These are phyloP conservation scores for Ophiocordyceps camponoti-floridani DNA, from an alignment of 2,329 filamentous ascomycete genomes.

Conservation along the genomic window DNA sequence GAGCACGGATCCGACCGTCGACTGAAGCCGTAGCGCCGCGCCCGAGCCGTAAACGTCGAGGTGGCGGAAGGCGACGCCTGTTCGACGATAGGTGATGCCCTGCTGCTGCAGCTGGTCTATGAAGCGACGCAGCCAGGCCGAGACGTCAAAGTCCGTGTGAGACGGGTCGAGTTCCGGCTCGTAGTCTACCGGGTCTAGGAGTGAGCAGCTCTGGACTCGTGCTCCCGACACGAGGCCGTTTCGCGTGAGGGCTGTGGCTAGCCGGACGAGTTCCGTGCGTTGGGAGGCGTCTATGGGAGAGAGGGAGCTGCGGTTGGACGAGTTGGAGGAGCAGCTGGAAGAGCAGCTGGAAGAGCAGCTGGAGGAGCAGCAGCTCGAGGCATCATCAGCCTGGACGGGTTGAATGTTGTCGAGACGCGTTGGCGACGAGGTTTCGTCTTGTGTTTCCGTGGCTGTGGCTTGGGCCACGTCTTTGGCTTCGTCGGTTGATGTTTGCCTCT, in stretches of 20 bases:
- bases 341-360: too few species aligned
- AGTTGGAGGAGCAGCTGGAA: too few species aligned
- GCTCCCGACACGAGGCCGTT: constrained; percentile 4
- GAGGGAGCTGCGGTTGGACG: too few species aligned
- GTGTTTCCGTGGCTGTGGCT: too few species aligned
- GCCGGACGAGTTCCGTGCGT: constrained; percentile 17
- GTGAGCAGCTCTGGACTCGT: neutral
- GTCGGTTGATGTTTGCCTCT: too few species aligned
- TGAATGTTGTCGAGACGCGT: too few species aligned
- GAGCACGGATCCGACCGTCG: constrained; percentile 43
- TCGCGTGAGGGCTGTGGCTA: constrained; percentile 21
- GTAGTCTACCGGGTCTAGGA: constrained; percentile 7
- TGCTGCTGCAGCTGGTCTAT: constrained; percentile 30
- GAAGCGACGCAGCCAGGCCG: constrained; percentile 22
- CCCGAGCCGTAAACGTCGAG: constrained; percentile 51
- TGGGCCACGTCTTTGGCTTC: too few species aligned
- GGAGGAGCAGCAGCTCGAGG: too few species aligned
- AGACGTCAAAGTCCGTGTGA: constrained; percentile 19
- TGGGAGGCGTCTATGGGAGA: constrained; percentile 1
- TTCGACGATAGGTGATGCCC: constrained; percentile 30
- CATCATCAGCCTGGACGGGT: too few species aligned
- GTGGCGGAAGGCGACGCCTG: constrained; percentile 46
- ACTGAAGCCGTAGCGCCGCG: constrained; percentile 48
- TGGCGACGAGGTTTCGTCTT: too few species aligned
- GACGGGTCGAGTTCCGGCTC: constrained; percentile 19